Base-by-base conservation (phyloP, 768 basidiomycete genomes). In the Leccinum imitatum region DNA sequence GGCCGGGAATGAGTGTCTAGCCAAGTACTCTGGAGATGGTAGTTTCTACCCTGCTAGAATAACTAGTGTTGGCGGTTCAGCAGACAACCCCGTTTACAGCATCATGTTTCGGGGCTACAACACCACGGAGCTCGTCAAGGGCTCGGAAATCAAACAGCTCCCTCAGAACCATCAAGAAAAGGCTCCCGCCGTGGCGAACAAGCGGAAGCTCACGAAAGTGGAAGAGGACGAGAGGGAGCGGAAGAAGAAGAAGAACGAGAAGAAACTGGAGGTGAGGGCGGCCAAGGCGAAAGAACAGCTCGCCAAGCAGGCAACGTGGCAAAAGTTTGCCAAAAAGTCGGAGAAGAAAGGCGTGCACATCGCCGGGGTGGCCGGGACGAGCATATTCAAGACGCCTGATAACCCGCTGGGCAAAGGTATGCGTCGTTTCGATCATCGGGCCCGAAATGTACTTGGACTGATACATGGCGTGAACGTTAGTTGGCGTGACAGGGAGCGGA, bases 211-310 rank as follows among this genome's bases (percentile, higher is more conserved):
- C 68, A 84, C 77, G 54, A 87, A 87, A 69, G 86, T 75, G 67
- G 92, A 94, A 73, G 93, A 94, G 72, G 91, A 91, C 66, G 93
- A 95, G 76, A 81, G 85, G 73, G 93, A 94, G 65, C 78, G 75
- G 73, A 95, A 93, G 84, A 91, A 92, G 82, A 94, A 94, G 80
- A 93, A 93, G 79, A 95, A 93, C 69, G 93, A 95, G 80, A 94
- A 94, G 80, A 95, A 95, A 75, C 65, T 92, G 46, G 93, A 95
- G 78, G 82, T 78, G 17, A 86, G 83, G 68, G 92, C 91, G 37
- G 83, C 85, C 9, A 95, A 95, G 75, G 90, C 92, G 10, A 92
- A 93, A 73, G 93, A 95, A 70, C 93, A 95, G 77, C 80, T 77
- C 33, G 79, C 79, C 63, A 93, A 93, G 76, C 92, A 95, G 76